Evolutionary conservation across 106 monocot species (phyloP), one percentile per base, ranked within the genome.

Genomic region (Narthecium ossifragum): DNA sequence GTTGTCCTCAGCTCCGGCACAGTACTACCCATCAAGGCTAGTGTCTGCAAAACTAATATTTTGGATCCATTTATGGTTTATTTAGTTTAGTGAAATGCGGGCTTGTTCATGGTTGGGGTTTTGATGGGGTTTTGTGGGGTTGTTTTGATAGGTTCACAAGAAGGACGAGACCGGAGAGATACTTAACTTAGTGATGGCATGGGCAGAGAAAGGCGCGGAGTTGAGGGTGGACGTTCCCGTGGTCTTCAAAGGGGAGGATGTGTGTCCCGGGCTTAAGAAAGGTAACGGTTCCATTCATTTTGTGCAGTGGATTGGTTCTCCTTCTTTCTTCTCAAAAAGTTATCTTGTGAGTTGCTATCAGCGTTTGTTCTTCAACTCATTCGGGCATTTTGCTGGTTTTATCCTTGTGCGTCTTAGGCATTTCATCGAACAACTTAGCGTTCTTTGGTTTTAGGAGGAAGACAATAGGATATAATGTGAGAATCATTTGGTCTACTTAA

Each of bases 211-310:
- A 7, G 88, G 85, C 10, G 15, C 58, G 23, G 63, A 61, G 41
- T 43, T 94, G 70, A 85, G 73, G 68, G 82, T 88, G 46, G 63
- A 83, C 32, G 72, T 91, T 32, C 91, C 91, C 0, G 68, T 91
- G 57, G 79, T 74, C 20, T 92, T 69, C 68, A 75, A 77, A 54
- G 92, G 92, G n/a, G 69, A 72, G 64, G 74, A 86, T 33, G 71
- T 20, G 13, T 92, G 92, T 54, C 86, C 77, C 9, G 92, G 92
- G 23, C 60, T 92, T 48, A 80, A 80, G 71, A 92, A 83, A 80
- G 86, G 92, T 85, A 54, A 68, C 40, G 24, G 11, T 18, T 43
- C 18, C 18, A 13, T 43, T 13, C 5, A 11, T 11, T 37, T 37
- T 37, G 14, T 10, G 4, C 43, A 4, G 14, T 11, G 8, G 5